Evolutionary conservation across 1,284 basidiomycete species (phyloP), one percentile per base, ranked within the genome.

Genomic region (Apiotrichum veenhuisii): DNA sequence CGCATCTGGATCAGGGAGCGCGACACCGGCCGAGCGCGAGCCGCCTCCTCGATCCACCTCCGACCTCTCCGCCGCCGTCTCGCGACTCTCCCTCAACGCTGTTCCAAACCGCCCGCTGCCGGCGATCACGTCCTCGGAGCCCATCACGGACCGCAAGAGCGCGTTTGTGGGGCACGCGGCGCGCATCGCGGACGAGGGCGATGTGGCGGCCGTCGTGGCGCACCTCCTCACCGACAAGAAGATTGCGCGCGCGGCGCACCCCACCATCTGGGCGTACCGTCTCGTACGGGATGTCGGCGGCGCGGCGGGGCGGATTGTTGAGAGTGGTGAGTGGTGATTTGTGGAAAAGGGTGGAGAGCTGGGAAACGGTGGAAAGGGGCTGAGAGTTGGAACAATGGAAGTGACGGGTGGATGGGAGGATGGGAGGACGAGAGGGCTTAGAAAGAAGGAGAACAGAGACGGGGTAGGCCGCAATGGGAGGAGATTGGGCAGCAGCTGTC

Each of bases 131-230:
- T 81, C 84, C 38, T 83, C 87, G 0, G 87, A 88, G 58, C 84
- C 91, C 1, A 91, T 94, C 57, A 77, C 82, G 8, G 91, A 93
- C 73, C 81, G 90, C 37, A 93, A 88, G 73, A 90, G 88, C 61
- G 79, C 82, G 1, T 94, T 95, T 64, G 80, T 94, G 14, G 91
- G 91, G 5, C 82, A 90, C 30, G 88, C 89, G 3, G 90, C 89
- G 70, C 79, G 79, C 38, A 86, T 95, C 68, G 83, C 84, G 2
- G 81, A 91, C 75, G 89, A 89, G 4, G 82, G 84, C 11, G 84
- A 92, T 79, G 91, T 88, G 15, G 85, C 88, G 14, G 64, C 84
- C 2, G 83, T 94, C 38, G 77, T 95, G 20, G 80, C 84, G 5
- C 81, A 88, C 68, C 75, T 94, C 22, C 81, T 89, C 79, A 81